Evolutionary conservation across 495 filamentous ascomycete species (phyloP).

Genomic region (Daldinia loculata): DNA sequence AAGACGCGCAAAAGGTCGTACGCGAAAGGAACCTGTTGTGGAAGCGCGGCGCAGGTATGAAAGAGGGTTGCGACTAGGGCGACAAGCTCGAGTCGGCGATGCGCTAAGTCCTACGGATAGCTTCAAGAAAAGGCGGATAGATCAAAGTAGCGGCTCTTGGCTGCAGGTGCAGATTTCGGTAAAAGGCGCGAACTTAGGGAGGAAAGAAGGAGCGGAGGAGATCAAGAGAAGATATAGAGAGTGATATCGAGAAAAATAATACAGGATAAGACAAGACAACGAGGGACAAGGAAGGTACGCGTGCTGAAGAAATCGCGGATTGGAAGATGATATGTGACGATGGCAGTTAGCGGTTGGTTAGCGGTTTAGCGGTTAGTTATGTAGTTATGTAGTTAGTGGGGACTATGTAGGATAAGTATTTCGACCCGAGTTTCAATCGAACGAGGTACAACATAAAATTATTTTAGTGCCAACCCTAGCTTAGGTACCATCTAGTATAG

Average conservation of each 20-base stretch:
- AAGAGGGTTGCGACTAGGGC: conserved; percentile 27
- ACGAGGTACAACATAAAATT: conserved; percentile 45
- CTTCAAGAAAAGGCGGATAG: conserved; percentile 24
- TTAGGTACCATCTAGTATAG: conserved; percentile 37
- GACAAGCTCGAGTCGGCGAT: conserved; percentile 24
- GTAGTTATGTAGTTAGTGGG: conserved; percentile 26
- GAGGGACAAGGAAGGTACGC: conserved; percentile 38
- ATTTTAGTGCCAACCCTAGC: conserved; percentile 41
- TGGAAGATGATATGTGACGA: conserved; percentile 38
- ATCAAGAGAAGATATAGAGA: conserved; percentile 16
- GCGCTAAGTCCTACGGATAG: conserved; percentile 26
- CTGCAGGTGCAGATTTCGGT: conserved; percentile 8
- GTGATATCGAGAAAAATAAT: conserved; percentile 25
- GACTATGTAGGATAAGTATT: conserved; percentile 18
- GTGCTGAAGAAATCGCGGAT: conserved; percentile 42
- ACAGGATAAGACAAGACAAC: conserved; percentile 20
- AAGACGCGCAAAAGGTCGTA: conserved; percentile 31
- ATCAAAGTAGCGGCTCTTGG: conserved; percentile 13
- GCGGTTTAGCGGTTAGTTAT: conserved; percentile 8
- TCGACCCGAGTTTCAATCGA: conserved; percentile 39
- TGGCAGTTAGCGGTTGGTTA: conserved; percentile 15
- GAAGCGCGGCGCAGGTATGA: conserved; percentile 12
- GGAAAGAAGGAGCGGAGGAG: conserved; percentile 16
- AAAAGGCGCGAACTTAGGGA: conserved; percentile 2
- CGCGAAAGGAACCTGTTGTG: conserved; percentile 1